Evolutionary conservation across 176 grass and related monocot species (phyloP).

Genomic region (Elaeis guineensis): DNA sequence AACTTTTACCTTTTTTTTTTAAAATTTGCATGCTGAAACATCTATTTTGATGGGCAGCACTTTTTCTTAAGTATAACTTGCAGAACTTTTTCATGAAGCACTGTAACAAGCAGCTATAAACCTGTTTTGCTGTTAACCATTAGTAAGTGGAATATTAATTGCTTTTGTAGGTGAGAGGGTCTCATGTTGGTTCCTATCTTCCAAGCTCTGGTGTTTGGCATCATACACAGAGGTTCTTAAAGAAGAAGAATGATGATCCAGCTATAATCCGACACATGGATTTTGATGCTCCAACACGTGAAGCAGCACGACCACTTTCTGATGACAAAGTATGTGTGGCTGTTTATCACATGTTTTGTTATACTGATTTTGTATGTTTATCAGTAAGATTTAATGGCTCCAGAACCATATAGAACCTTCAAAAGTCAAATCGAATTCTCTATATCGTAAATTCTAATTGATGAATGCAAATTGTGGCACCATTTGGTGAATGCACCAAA

Average conservation of each 20-base stretch:
- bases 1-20: too few relatives aligned
- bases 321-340: slow-evolving; percentile 71
- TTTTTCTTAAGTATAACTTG: too few relatives aligned
- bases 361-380: background rate
- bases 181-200: slow-evolving; percentile 97
- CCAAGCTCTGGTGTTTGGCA: slow-evolving; percentile 96
- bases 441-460: background rate
- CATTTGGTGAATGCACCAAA: too few relatives aligned
- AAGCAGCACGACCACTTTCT: slow-evolving; percentile 62
- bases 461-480: background rate
- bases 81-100: too few relatives aligned
- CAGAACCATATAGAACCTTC: background rate
- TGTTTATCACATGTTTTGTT: background rate
- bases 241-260: slow-evolving; percentile 52
- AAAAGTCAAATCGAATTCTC: background rate
- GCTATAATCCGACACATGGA: slow-evolving; percentile 79
- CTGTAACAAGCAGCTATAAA: too few relatives aligned
- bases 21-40: too few relatives aligned
- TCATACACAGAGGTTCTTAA: slow-evolving; percentile 83
- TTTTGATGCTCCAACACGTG: slow-evolving; percentile 96
- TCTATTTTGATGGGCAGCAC: too few relatives aligned
- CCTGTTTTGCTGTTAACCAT: too few relatives aligned
- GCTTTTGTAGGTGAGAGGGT: slow-evolving; percentile 63
- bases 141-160: too few relatives aligned
- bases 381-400: background rate